Evolutionary conservation across 495 filamentous ascomycete species (phyloP), one percentile per base, ranked within the genome.

Genomic region (Zalerion maritima): DNA sequence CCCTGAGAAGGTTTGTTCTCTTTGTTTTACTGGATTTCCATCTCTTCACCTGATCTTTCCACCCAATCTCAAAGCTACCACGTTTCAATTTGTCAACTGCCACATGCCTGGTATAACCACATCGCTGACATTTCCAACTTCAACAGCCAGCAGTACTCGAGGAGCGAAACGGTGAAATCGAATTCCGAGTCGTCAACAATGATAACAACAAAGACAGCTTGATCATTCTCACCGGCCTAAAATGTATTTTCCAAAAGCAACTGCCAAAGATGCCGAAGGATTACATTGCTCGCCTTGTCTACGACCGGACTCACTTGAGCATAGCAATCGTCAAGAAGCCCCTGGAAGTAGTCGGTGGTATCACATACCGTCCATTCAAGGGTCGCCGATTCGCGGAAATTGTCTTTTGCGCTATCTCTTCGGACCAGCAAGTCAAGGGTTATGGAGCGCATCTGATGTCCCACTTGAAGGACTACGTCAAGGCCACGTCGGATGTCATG

Each of bases 221-320:
- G 19, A 91, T 96, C 42, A 87, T 97, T 42, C 68, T 97, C 13
- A 94, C 87, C 0, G 91, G 89, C 6, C 55, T 97, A 22, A 97
- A 96, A 52, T 94, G 85, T 46, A 93, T 97, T 29, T 97, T 97
- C 46, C 89, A 97, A 52, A 96, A 97, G 36, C 89, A 97, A 40
- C 67, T 97, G 0, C 89, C 89, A 1, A 96, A 96, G 55, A 97
- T 97, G 89, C 89, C 89, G 1, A 94, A 94, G 54, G 87, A 96
- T 43, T 97, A 97, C 50, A 96, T 97, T 35, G 89, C 89, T 12
- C 74, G 89, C 14, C 70, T 97, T 5, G 89, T 97, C 17, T 97
- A 97, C 52, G 89, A 97, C 55, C 74, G 89, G 18, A 93, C 89
- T 13, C 89, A 97, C 63, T 50, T 94, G 18, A 91, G 81, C 3